Evolutionary conservation across 257 asterid genomes (phyloP).

Genomic region (Scutellaria baicalensis): DNA sequence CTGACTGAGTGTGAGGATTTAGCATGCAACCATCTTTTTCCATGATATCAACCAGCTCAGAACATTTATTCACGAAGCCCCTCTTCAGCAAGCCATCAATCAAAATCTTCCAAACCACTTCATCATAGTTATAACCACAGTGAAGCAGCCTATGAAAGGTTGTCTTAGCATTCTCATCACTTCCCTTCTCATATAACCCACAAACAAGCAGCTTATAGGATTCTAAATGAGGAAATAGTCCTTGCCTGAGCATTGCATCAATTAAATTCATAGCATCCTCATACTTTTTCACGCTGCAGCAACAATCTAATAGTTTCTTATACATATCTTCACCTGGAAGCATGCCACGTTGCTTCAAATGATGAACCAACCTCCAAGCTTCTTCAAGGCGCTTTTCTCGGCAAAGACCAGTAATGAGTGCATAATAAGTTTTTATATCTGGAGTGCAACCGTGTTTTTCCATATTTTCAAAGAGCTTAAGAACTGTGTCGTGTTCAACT

Average conservation of each 20-base stretch:
- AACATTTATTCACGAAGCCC: slow-evolving; percentile 42
- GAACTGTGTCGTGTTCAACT: slow-evolving; percentile 45
- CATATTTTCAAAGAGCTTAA: slow-evolving; percentile 59
- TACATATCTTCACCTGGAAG: slow-evolving; percentile 42
- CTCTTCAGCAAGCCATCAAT: slow-evolving; percentile 60
- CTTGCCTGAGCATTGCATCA: slow-evolving; percentile 39
- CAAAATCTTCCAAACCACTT: slow-evolving; percentile 68
- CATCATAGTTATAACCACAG: slow-evolving; percentile 64
- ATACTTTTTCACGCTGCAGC: slow-evolving; percentile 46
- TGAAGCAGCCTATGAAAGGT: slow-evolving; percentile 44
- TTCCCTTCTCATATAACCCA: slow-evolving; percentile 51
- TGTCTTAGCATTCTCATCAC: slow-evolving; percentile 38
- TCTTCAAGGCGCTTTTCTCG: slow-evolving; percentile 54
- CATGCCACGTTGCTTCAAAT: slow-evolving; percentile 38
- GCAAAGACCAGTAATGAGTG: slow-evolving; percentile 52
- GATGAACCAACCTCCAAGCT: slow-evolving; percentile 49
- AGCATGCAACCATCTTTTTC: slow-evolving; percentile 47
- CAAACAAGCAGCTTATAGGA: slow-evolving; percentile 49
- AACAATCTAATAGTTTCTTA: slow-evolving; percentile 40
- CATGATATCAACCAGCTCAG: slow-evolving; percentile 51
- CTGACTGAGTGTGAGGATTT: slow-evolving; percentile 43
- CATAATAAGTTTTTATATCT: slow-evolving; percentile 35
- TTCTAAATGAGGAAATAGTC: slow-evolving; percentile 44
- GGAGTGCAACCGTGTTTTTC: slow-evolving; percentile 40
- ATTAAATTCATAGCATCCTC: slow-evolving; percentile 44